These are phyloP conservation scores for Verticillium klebahnii DNA, from an alignment of 2,329 filamentous ascomycete species.

Conservation along the genomic window DNA sequence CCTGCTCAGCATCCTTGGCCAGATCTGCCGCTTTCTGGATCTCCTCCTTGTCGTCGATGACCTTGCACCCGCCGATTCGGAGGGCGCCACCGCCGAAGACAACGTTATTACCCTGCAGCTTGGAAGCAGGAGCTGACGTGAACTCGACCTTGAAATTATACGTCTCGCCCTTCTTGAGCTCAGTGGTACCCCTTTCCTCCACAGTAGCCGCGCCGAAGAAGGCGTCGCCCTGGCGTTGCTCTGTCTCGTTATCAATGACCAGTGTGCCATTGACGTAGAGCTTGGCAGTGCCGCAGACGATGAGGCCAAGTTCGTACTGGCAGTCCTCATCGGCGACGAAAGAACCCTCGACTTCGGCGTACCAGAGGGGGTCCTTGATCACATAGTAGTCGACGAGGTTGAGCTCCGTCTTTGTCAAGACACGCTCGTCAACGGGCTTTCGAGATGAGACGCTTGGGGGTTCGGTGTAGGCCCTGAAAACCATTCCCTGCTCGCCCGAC, in stretches of 20 bases:
- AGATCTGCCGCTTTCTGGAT: slow-evolving; percentile 63
- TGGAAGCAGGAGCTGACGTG: slow-evolving; percentile 53
- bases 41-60: slow-evolving; percentile 52
- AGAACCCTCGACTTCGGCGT: slow-evolving; percentile 56
- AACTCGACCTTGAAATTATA: slow-evolving; percentile 59
- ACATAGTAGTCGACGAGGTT: slow-evolving; percentile 46
- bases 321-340: slow-evolving; percentile 57
- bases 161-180: slow-evolving; percentile 53
- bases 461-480: slow-evolving; percentile 59
- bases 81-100: slow-evolving; percentile 56
- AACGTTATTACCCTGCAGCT: slow-evolving; percentile 44
- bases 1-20: slow-evolving; percentile 68
- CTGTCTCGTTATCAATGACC: slow-evolving; percentile 61
- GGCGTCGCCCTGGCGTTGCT: slow-evolving; percentile 55
- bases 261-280: slow-evolving; percentile 58
- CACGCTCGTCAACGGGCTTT: slow-evolving; percentile 44
- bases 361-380: slow-evolving; percentile 48
- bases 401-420: slow-evolving; percentile 43
- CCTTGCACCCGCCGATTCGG: slow-evolving; percentile 55
- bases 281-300: slow-evolving; percentile 62
- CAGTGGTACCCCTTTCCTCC: slow-evolving; percentile 56
- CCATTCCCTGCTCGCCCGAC: slow-evolving; percentile 53
- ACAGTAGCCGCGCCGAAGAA: slow-evolving; percentile 63
- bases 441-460: slow-evolving; percentile 43
- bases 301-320: slow-evolving; percentile 61